Conservation (phyloP, 2,329 filamentous ascomycete species). For the Penicillium sp. region DNA sequence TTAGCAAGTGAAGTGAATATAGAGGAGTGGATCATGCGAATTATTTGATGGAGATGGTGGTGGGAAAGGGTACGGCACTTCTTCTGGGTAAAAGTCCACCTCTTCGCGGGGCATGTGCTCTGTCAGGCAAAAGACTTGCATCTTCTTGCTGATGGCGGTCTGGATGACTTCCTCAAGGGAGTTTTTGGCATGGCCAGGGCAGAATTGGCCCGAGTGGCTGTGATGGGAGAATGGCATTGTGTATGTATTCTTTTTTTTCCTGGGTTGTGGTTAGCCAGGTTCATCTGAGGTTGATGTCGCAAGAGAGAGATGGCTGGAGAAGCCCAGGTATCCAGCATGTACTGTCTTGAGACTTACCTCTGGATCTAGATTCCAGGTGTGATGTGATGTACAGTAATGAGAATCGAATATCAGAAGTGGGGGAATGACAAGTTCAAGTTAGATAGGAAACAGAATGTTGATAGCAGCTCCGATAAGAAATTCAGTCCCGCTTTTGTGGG, state of each 20-base stretch:
- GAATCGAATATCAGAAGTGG: neutral
- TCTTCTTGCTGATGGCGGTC: conserved; percentile 76
- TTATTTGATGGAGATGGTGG: neutral
- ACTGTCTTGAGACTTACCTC: neutral
- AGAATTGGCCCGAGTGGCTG: conserved; percentile 97
- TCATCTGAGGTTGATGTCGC: neutral
- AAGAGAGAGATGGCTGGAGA: neutral
- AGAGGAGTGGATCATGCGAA: neutral
- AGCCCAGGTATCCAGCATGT: neutral
- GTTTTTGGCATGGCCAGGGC: conserved; percentile 84
- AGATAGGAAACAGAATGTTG: neutral
- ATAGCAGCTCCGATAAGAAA: conserved; percentile 16
- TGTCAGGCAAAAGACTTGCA: conserved; percentile 83
- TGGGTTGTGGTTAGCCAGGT: conserved; percentile 2
- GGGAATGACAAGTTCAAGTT: neutral
- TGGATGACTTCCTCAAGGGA: conserved; percentile 82
- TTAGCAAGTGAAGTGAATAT: neutral
- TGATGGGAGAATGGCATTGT: conserved; percentile 96
- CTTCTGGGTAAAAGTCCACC: conserved; percentile 89
- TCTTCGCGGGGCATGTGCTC: conserved; percentile 91
- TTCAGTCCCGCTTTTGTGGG: conserved; percentile 9
- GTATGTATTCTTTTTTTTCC: conserved; percentile 3
- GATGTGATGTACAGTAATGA: neutral
- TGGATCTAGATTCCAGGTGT: neutral
- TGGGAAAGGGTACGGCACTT: conserved; percentile 57